Evolutionary conservation across 441 rosid species (phyloP).

Genomic region (Mallotus japonicus): DNA sequence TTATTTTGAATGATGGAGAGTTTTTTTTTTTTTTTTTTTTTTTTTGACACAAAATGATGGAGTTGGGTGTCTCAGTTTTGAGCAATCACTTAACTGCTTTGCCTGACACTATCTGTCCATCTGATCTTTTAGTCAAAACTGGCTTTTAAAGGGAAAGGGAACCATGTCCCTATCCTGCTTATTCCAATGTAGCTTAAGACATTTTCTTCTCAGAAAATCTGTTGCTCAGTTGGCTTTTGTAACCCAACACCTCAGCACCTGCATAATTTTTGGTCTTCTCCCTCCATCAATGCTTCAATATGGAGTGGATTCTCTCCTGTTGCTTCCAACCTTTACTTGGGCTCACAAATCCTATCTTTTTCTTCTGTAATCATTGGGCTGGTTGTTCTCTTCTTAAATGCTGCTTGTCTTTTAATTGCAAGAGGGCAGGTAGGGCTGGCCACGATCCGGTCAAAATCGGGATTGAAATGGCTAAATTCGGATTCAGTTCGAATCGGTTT

Average conservation of each 20-base stretch:
- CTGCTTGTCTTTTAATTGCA: background rate
- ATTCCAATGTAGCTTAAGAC: slow-evolving; percentile 11
- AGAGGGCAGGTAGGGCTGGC: too few species aligned
- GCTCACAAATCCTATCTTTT: background rate
- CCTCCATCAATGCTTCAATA: slow-evolving; percentile 8
- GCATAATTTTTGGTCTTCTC: slow-evolving; percentile 15
- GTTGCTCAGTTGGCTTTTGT: slow-evolving; percentile 21
- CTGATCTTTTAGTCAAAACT: slow-evolving; percentile 21
- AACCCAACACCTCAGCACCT: slow-evolving; percentile 22
- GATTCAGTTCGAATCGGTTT: too few species aligned
- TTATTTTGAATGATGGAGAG: background rate
- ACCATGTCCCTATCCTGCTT: slow-evolving; percentile 25
- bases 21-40: too few species aligned
- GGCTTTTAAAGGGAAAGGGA: slow-evolving; percentile 11
- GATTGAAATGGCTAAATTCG: too few species aligned
- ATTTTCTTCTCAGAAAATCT: slow-evolving; percentile 22
- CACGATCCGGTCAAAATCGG: too few species aligned
- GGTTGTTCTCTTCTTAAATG: background rate
- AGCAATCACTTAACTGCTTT: background rate
- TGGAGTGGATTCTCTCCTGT: background rate
- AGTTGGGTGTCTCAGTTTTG: background rate
- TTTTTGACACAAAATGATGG: too few species aligned
- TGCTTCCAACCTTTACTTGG: background rate
- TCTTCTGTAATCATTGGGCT: background rate
- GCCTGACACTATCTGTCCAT: slow-evolving; percentile 25